Percentiles rank a stretch among this genome's conserved stretches.
phyloP scores from a whole-genome alignment of 495 filamentous ascomycete species.

The Penicillium soppii region DNA sequence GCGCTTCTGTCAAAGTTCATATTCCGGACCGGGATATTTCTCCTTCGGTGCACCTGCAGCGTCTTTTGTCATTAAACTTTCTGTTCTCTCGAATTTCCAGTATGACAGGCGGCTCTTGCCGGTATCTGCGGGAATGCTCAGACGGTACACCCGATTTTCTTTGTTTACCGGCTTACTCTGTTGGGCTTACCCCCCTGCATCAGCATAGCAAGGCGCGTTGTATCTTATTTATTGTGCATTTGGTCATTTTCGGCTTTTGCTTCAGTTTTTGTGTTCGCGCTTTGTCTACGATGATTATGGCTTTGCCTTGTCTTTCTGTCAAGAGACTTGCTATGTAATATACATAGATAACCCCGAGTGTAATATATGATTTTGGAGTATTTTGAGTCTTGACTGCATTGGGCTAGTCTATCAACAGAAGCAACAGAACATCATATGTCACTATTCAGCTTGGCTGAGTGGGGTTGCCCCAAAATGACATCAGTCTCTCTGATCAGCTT shows the following conservation, averaged over 20 bases:
- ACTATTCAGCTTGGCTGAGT: not conserved
- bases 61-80: slow-evolving; percentile 14
- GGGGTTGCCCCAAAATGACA: not conserved
- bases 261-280: not conserved
- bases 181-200: not conserved
- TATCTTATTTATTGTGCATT: slow-evolving; percentile 2
- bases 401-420: no score
- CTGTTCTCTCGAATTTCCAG: slow-evolving; percentile 4
- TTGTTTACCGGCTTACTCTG: slow-evolving; percentile 1
- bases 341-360: not conserved
- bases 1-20: slow-evolving; percentile 12
- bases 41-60: slow-evolving; percentile 21
- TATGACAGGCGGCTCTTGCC: slow-evolving; percentile 27
- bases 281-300: not conserved
- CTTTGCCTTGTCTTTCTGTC: not conserved
- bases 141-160: not conserved
- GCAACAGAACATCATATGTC: not conserved
- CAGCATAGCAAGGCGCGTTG: slow-evolving; percentile 7
- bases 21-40: slow-evolving; percentile 10
- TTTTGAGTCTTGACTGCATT: no score
- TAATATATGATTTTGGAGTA: not conserved
- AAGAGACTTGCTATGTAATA: not conserved
- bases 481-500: not conserved
- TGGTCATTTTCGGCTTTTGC: not conserved
- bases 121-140: slow-evolving; percentile 13